Conservation (phyloP, 805 yeast genomes). For the Wickerhamomyces ciferrii region DNA sequence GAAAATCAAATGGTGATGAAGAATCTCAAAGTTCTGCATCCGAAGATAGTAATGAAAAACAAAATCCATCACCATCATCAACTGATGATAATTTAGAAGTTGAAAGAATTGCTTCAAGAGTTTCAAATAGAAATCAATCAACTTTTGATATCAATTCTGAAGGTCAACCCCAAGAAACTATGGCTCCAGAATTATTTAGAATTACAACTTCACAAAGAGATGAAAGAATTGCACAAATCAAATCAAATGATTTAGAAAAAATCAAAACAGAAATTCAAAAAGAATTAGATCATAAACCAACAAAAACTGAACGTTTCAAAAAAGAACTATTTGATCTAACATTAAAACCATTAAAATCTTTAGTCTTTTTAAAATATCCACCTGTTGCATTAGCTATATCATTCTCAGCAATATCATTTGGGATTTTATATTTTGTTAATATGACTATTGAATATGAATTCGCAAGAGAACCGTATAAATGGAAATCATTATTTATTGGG, state of each 20-base stretch:
- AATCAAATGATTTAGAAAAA: constrained; percentile 19
- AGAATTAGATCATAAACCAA: constrained; percentile 14
- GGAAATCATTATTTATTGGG: constrained; percentile 61
- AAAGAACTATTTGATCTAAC: constrained; percentile 39
- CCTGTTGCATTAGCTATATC: constrained; percentile 65
- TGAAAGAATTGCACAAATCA: constrained; percentile 12
- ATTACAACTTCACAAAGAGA: constrained; percentile 17
- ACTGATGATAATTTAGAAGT: constrained; percentile 3
- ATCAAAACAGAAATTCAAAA: constrained; percentile 20
- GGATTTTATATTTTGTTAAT: constrained; percentile 66
- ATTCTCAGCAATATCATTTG: constrained; percentile 70
- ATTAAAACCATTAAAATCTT: constrained; percentile 55
- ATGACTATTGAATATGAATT: constrained; percentile 64
- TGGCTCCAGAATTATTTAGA: constrained; percentile 21
- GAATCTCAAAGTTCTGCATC: constrained; percentile 1
- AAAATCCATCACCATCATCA: neutral
- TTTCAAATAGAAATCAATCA: constrained; percentile 14
- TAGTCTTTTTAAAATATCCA: constrained; percentile 60
- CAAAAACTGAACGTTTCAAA: constrained; percentile 20
- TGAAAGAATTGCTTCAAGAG: constrained; percentile 14
- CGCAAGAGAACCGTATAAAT: constrained; percentile 63
- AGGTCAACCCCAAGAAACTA: constrained; percentile 9
- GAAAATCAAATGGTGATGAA: constrained; percentile 2
- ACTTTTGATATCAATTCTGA: constrained; percentile 12
- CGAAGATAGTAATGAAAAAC: constrained; percentile 6